Conservation (phyloP, 177 flowering plant genomes). For the Vitis hybrid region DNA sequence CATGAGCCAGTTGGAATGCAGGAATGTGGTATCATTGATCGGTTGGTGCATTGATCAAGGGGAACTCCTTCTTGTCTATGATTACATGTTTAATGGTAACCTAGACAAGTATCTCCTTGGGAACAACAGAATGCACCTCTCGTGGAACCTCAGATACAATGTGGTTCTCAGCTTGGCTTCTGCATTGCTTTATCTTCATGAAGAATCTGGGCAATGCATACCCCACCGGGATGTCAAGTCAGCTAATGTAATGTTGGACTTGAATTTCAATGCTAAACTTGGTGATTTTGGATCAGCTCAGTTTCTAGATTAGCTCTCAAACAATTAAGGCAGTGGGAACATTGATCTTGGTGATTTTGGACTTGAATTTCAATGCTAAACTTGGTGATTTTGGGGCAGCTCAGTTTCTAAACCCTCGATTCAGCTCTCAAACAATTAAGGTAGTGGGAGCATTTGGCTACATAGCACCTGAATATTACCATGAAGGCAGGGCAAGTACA, state of each 20-base stretch:
- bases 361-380: slow-evolving; percentile 23
- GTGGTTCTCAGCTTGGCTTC: slow-evolving; percentile 24
- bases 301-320: too few relatives aligned
- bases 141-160: slow-evolving; percentile 23
- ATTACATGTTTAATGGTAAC: slow-evolving; percentile 16
- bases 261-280: too few relatives aligned
- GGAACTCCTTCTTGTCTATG: slow-evolving; percentile 7
- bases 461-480: slow-evolving; percentile 26
- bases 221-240: slow-evolving; percentile 36
- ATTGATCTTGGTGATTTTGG: too few relatives aligned
- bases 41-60: too few relatives aligned
- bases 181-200: slow-evolving; percentile 30
- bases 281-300: too few relatives aligned
- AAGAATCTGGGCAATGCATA: slow-evolving; percentile 30
- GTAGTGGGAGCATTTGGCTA: slow-evolving; percentile 30
- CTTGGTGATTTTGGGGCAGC: slow-evolving; percentile 43
- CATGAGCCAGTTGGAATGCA: too few relatives aligned
- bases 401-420: slow-evolving; percentile 17
- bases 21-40: too few relatives aligned
- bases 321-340: too few relatives aligned
- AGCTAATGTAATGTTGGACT: slow-evolving; percentile 27
- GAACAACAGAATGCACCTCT: not conserved
- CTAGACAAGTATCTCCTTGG: slow-evolving; percentile 15
- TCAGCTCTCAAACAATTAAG: slow-evolving; percentile 11
- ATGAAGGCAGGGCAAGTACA: slow-evolving; percentile 20